Conservation (phyloP, 768 basidiomycete genomes). For the Auricularia heimuer region DNA sequence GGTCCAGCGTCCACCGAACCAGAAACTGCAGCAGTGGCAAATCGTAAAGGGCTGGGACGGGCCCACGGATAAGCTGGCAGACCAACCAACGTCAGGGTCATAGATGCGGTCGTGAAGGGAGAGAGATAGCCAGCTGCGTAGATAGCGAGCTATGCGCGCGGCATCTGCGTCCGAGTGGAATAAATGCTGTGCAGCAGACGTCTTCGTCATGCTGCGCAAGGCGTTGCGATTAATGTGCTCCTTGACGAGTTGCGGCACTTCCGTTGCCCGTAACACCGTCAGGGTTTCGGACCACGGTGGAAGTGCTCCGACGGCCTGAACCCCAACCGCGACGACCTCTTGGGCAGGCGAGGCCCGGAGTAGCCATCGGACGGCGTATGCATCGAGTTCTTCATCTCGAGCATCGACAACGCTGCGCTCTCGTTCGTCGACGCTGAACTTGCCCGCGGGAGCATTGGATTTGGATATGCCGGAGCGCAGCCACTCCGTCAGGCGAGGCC, state of each 20-base stretch:
- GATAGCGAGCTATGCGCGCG: not conserved
- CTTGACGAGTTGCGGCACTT: too few relatives aligned
- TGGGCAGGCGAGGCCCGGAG: not conserved
- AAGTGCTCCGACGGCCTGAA: not conserved
- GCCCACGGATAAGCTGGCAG: not conserved
- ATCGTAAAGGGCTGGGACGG: not conserved
- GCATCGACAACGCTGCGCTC: not conserved
- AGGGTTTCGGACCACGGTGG: not conserved
- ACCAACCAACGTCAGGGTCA: not conserved
- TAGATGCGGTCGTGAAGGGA: not conserved
- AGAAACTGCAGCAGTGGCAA: not conserved
- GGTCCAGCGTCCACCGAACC: not conserved
- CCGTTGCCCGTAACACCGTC: not conserved
- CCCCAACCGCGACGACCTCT: not conserved
- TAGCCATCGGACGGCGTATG: not conserved
- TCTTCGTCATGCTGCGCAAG: not conserved
- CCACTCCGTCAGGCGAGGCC: too few relatives aligned
- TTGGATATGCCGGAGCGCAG: not conserved
- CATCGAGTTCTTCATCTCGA: not conserved
- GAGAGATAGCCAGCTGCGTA: not conserved
- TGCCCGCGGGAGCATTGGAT: not conserved
- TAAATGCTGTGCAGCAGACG: not conserved
- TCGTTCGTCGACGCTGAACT: not conserved
- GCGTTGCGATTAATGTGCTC: too few relatives aligned
- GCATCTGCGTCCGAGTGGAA: not conserved